phyloP scores from a whole-genome alignment of 495 filamentous ascomycete genomes.

The Sphaerosporella brunnea region DNA sequence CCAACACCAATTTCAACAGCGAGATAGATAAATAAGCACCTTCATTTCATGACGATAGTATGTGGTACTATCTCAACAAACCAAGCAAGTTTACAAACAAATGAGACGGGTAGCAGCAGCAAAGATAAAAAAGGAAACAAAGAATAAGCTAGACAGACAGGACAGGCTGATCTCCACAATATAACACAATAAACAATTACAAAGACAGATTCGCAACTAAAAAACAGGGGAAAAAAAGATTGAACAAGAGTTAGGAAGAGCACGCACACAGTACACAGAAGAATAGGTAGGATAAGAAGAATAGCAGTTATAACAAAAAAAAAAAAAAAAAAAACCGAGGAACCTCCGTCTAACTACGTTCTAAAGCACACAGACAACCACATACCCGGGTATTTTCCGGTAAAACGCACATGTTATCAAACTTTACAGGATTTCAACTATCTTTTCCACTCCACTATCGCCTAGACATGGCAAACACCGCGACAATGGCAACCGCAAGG shows the following conservation, averaged over 20 bases:
- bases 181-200: neutral
- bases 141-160: neutral
- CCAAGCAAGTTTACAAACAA: too few species aligned
- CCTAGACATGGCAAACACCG: slow-evolving; percentile 79
- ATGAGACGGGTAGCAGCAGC: too few species aligned
- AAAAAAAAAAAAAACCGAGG: slow-evolving; percentile 10
- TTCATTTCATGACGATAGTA: too few species aligned
- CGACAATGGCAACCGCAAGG: slow-evolving; percentile 80
- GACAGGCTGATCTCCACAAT: neutral
- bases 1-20: too few species aligned
- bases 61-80: too few species aligned
- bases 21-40: too few species aligned
- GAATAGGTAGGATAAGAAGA: too few species aligned
- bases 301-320: slow-evolving; percentile 3
- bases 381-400: slow-evolving; percentile 14
- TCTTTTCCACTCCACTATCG: slow-evolving; percentile 5
- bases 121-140: neutral
- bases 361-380: slow-evolving; percentile 11
- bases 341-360: slow-evolving; percentile 6
- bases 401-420: neutral
- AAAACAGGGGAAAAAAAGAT: too few species aligned
- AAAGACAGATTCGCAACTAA: too few species aligned
- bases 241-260: too few species aligned
- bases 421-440: neutral
- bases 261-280: too few species aligned